Evolutionary conservation across 169 alveolate species (phyloP), one percentile per base, ranked within the genome.

Genomic region (Theileria annulata): DNA sequence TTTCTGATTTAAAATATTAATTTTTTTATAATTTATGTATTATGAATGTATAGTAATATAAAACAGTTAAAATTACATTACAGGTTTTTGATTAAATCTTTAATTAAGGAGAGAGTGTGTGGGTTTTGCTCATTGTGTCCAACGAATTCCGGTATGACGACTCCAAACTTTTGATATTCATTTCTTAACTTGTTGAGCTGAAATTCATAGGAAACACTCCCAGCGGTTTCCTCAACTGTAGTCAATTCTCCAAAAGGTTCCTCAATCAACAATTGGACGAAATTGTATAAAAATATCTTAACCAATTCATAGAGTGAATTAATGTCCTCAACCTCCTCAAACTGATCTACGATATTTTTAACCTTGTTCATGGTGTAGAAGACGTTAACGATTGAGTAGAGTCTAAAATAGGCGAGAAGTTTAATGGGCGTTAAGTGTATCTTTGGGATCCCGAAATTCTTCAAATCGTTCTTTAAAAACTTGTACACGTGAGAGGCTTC

Each of bases 71-170:
- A n/a, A n/a, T n/a, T n/a, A n/a, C n/a, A n/a, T 42, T 42, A 42
- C 13, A 42, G 13, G 13, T 3, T 12, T 42, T 42, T 42, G 15
- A 42, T 42, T 42, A 42, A 42, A 8, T 42, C 51, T 17, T 42
- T 42, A 42, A 42, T 8, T 17, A 42, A 42, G 6, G 51, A 12
- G 6, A 42, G 51, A 10, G 51, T 42, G 8, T 4, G 33, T 30
- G 71, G 37, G 63, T 68, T 68, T 35, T 17, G 31, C 28, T n/a
- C 42, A 30, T 30, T 28, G 35, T 72, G 79, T 2, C 79, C 79
- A 21, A 42, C 59, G 33, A 58, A 72, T 23, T 35, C 47, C 25
- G 79, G 79, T 23, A 72, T 72, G 15, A 30, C 79, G 5, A 42
- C 62, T 25, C 79, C 79, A 51, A 49, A 30, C 62, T 72, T 72